Conservation (phyloP, 108 stramenopile species). For the Discostella stelligeroides region DNA sequence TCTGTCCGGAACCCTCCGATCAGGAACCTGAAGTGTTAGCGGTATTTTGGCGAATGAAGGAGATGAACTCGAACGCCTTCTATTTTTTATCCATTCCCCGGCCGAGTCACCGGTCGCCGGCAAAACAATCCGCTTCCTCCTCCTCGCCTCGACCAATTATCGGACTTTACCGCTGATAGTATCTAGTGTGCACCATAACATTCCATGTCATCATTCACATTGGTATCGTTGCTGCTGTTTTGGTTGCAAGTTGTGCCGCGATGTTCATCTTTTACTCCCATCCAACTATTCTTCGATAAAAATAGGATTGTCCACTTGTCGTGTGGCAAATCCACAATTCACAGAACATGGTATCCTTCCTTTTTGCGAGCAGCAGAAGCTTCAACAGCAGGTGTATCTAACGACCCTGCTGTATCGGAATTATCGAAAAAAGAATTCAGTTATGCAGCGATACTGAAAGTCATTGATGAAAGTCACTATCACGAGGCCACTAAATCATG, state of each 20-base stretch:
- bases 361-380: not conserved
- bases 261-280: not conserved
- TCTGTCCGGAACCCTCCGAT: too few species aligned
- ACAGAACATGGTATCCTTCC: not conserved
- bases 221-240: not conserved
- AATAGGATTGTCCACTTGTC: not conserved
- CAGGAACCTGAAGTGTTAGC: too few species aligned
- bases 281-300: not conserved
- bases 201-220: not conserved
- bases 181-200: too few species aligned
- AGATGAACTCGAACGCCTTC: too few species aligned
- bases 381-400: not conserved
- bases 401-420: not conserved
- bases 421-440: conserved; percentile 19
- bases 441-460: conserved; percentile 38
- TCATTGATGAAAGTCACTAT: conserved; percentile 34
- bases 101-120: too few species aligned
- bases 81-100: too few species aligned
- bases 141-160: too few species aligned
- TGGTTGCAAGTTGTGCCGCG: not conserved
- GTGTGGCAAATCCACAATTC: not conserved
- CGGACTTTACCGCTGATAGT: too few species aligned
- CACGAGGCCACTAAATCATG: conserved; percentile 23
- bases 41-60: too few species aligned
- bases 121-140: too few species aligned